phyloP scores from a whole-genome alignment of 805 yeast species.

The Spathaspora girioi region DNA sequence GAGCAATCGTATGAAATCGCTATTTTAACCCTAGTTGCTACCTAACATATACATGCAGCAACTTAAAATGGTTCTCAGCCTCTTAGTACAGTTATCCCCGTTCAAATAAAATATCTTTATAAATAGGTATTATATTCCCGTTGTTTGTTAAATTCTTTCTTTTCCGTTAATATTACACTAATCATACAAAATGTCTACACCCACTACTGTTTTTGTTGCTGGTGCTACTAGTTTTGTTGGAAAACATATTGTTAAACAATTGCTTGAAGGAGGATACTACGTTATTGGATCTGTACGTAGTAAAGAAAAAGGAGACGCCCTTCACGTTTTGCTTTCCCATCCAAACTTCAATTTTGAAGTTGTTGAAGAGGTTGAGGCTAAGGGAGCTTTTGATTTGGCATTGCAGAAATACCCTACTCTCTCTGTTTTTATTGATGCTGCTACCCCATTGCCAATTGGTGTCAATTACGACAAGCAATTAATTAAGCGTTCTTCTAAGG shows the following conservation, averaged over 20 bases:
- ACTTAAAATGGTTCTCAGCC: too few species aligned
- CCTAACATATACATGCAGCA: neutral
- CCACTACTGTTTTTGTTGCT: constrained; percentile 36
- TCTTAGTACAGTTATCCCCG: too few species aligned
- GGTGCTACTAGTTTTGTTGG: constrained; percentile 58
- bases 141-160: neutral
- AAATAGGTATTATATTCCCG: neutral
- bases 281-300: constrained; percentile 55
- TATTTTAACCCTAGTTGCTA: neutral
- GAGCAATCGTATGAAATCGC: neutral
- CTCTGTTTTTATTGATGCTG: constrained; percentile 54
- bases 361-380: constrained; percentile 42
- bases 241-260: constrained; percentile 40
- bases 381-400: constrained; percentile 43
- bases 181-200: neutral
- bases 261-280: constrained; percentile 36
- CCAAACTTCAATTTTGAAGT: constrained; percentile 38
- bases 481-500: constrained; percentile 51
- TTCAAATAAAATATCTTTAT: too few species aligned
- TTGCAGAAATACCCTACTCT: constrained; percentile 47
- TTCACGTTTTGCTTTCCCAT: constrained; percentile 16
- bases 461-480: constrained; percentile 45
- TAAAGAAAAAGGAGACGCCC: constrained; percentile 35
- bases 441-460: constrained; percentile 53
- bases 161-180: neutral